phyloP scores from a whole-genome alignment of 306 rosid genomes.

The Senna tora region DNA sequence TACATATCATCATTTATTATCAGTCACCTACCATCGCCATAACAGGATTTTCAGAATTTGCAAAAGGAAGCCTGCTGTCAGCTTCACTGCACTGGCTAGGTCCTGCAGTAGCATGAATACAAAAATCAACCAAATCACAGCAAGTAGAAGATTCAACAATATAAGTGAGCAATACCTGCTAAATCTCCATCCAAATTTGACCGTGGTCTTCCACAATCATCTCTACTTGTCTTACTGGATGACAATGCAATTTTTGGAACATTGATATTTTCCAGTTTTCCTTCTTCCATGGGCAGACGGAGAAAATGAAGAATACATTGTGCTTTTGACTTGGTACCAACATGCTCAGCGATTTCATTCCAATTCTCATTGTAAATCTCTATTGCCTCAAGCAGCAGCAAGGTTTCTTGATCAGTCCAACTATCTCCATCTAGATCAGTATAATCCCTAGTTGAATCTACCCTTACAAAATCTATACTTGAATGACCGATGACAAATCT shows the following conservation, averaged over 20 bases:
- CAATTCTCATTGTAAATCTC: slow-evolving; percentile 90
- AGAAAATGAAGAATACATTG: slow-evolving; percentile 98
- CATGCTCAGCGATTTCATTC: slow-evolving; percentile 95
- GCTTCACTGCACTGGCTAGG: slow-evolving; percentile 57
- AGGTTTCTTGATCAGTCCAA: slow-evolving; percentile 98
- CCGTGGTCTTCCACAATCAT: slow-evolving; percentile 49
- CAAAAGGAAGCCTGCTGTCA: slow-evolving; percentile 78
- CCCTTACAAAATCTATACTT: slow-evolving; percentile 74
- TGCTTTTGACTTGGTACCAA: slow-evolving; percentile 95
- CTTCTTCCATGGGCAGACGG: slow-evolving; percentile 91
- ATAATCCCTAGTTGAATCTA: slow-evolving; percentile 73
- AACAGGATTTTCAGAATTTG: slow-evolving; percentile 96
- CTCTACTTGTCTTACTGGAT: slow-evolving; percentile 55
- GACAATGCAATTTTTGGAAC: slow-evolving; percentile 66
- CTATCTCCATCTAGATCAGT: slow-evolving; percentile 82
- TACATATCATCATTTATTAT: slow-evolving; percentile 35
- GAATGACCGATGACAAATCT: slow-evolving; percentile 87
- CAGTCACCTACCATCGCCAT: slow-evolving; percentile 88
- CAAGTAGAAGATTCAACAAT: slow-evolving; percentile 30
- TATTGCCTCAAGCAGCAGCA: slow-evolving; percentile 89
- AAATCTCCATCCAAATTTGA: slow-evolving; percentile 66
- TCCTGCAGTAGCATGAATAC: slow-evolving; percentile 52
- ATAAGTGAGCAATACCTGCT: slow-evolving; percentile 61
- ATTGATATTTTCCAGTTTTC: slow-evolving; percentile 83
- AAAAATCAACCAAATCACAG: slow-evolving; percentile 35